Percentiles rank a stretch among this genome's conserved stretches.
These are phyloP conservation scores for Xerocomellus chrysenteron DNA, from an alignment of 768 basidiomycete species.

Conservation along the genomic window DNA sequence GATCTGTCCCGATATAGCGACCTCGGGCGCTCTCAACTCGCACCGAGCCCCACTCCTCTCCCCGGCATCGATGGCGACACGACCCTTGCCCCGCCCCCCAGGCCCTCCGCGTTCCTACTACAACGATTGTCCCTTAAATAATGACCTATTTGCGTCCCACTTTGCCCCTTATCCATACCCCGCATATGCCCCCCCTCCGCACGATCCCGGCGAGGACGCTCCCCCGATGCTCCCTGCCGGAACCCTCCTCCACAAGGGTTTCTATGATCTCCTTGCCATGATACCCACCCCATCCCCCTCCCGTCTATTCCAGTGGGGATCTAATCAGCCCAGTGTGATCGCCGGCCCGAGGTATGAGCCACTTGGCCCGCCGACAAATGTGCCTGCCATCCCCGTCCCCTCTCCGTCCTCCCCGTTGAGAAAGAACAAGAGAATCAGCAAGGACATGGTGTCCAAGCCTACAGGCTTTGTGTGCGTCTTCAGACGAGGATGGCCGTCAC, in stretches of 20 bases:
- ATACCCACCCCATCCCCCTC: slow-evolving; percentile 71
- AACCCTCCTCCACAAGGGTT: slow-evolving; percentile 83
- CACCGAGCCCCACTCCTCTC: neutral
- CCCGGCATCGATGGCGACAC: neutral
- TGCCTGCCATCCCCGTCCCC: slow-evolving; percentile 16
- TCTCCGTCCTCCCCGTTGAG: slow-evolving; percentile 38
- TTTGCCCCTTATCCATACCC: neutral
- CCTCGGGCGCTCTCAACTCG: neutral
- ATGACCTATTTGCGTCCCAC: neutral
- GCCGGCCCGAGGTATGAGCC: slow-evolving; percentile 74
- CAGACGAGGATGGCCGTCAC: slow-evolving; percentile 7
- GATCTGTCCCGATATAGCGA: neutral
- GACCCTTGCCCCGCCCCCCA: neutral
- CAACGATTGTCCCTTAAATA: neutral
- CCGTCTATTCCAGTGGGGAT: slow-evolving; percentile 56
- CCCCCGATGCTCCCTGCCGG: slow-evolving; percentile 59
- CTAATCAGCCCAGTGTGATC: slow-evolving; percentile 34
- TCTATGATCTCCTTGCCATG: slow-evolving; percentile 81
- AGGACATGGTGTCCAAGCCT: slow-evolving; percentile 86
- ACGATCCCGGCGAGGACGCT: slow-evolving; percentile 26
- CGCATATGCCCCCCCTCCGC: neutral
- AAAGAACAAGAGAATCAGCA: slow-evolving; percentile 70
- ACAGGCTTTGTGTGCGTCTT: slow-evolving; percentile 78
- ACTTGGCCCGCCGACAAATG: slow-evolving; percentile 23
- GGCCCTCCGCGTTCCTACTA: neutral